A percentile compares a stretch with the other conserved stretches of the same genome.
Evolutionary conservation across 2,329 filamentous ascomycete species (phyloP).

Genomic region (Nectriaceae sp.): DNA sequence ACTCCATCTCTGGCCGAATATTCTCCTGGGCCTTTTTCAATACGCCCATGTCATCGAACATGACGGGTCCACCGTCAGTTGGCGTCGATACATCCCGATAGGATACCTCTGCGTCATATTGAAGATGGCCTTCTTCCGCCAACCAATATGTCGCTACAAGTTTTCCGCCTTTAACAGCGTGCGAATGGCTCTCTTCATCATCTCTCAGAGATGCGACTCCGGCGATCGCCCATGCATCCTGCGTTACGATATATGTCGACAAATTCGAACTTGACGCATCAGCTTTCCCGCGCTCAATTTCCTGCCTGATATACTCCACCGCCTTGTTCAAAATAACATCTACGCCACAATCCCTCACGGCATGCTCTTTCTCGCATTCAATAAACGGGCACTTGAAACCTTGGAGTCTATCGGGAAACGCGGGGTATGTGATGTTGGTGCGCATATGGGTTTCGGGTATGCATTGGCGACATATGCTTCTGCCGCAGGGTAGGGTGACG

Average conservation of each 20-base stretch:
- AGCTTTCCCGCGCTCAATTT: slow-evolving; percentile 47
- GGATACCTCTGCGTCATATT: slow-evolving; percentile 55
- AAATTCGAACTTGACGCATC: slow-evolving; percentile 26
- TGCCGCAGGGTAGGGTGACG: slow-evolving; percentile 79
- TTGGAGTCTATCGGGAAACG: slow-evolving; percentile 62
- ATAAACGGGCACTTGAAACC: slow-evolving; percentile 75
- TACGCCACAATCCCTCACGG: slow-evolving; percentile 71
- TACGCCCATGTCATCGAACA: slow-evolving; percentile 15
- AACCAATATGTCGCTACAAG: slow-evolving; percentile 68
- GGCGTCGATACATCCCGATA: slow-evolving; percentile 42
- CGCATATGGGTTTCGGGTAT: slow-evolving; percentile 67
- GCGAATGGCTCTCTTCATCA: slow-evolving; percentile 27
- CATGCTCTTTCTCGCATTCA: slow-evolving; percentile 70
- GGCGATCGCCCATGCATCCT: slow-evolving; percentile 42
- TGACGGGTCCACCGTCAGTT: slow-evolving; percentile 30
- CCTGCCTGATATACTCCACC: slow-evolving; percentile 59
- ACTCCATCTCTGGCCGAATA: slow-evolving; percentile 74
- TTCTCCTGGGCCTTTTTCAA: slow-evolving; percentile 61
- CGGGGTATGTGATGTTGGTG: slow-evolving; percentile 76
- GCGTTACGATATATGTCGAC: slow-evolving; percentile 40
- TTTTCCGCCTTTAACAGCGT: slow-evolving; percentile 55
- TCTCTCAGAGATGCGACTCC: slow-evolving; percentile 42
- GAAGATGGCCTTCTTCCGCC: slow-evolving; percentile 61
- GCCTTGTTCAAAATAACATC: slow-evolving; percentile 78
- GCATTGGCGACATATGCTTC: slow-evolving; percentile 74